Conservation (phyloP, 345 rosid species). For the Camelina sativa region DNA sequence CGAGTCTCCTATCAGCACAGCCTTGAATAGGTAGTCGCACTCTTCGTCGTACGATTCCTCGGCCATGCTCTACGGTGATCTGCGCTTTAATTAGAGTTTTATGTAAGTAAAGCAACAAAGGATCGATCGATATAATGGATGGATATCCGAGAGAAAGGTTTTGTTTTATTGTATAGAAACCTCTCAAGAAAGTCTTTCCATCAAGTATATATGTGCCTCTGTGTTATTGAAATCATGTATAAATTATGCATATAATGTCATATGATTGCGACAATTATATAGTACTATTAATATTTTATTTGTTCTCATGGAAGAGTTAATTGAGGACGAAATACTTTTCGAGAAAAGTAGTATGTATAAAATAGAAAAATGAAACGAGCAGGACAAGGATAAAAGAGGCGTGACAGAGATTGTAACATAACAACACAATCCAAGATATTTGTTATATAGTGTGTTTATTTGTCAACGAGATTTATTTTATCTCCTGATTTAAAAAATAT, state of each 20-base stretch:
- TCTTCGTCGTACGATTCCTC: constrained; percentile 72
- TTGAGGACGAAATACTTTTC: constrained; percentile 5
- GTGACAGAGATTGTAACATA: constrained; percentile 26
- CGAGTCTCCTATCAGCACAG: constrained; percentile 81
- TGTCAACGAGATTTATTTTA: constrained; percentile 23
- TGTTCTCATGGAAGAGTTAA: not conserved
- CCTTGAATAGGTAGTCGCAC: constrained; percentile 87
- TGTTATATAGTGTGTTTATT: not conserved
- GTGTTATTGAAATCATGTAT: not conserved
- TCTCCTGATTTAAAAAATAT: not conserved
- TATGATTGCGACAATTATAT: constrained; percentile 27
- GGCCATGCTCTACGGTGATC: constrained; percentile 41
- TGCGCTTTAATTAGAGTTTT: constrained; percentile 3
- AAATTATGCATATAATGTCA: constrained; percentile 14
- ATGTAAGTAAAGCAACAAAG: not conserved
- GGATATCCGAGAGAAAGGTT: not conserved
- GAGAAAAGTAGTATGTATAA: constrained; percentile 23
- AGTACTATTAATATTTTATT: not conserved
- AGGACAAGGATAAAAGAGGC: constrained; percentile 30
- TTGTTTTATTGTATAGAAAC: not conserved
- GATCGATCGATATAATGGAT: not conserved
- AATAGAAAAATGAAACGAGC: not conserved
- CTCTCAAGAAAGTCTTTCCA: too few relatives aligned
- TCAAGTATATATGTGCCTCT: not conserved
- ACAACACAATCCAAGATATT: constrained; percentile 28